Evolutionary conservation across 495 filamentous ascomycete genomes (phyloP), one percentile per base, ranked within the genome.

Genomic region (Aspergillus funiculosus): DNA sequence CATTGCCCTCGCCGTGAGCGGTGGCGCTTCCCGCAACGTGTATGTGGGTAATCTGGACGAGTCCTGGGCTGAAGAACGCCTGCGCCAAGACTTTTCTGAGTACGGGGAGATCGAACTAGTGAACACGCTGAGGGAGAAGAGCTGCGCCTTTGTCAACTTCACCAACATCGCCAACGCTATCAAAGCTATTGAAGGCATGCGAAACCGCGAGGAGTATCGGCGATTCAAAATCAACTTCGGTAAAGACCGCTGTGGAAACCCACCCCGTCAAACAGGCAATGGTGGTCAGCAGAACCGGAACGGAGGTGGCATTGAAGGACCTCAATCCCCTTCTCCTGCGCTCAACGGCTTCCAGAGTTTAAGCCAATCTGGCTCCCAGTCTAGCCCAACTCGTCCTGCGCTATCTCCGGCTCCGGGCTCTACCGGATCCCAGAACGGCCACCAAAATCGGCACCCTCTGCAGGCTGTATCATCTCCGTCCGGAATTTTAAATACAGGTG

Each of bases 141-240:
- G 89, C 69, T 97, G 92, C 64, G 92, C 92, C 0, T 98, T 98
- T 58, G 94, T 97, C 66, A 98, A 98, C 65, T 98, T 98, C 61
- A 97, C 92, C 57, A 97, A 98, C 69, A 98, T 98, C 55, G 92
- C 92, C 53, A 98, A 98, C 50, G 92, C 92, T 29, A 98, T 98
- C 73, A 98, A 98, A 66, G 94, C 92, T 4, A 98, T 98, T 51
- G 92, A 98, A 63, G 92, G 91, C 25, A 81, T 97, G 52, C 80
- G 92, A 20, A 83, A 87, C 60, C 85, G 90, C 53, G 94, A 98
- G 39, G 92, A 98, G 60, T 98, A 98, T 70, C 84, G 79, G 63
- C 83, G 91, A 37, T 98, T 98, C 78, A 98, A 98, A 76, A 89
- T 98, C 63, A 98, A 98, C 69, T 98, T 98, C 63, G 92, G 92